Evolutionary conservation across 2,329 filamentous ascomycete genomes (phyloP), one percentile per base, ranked within the genome.

Genomic region (Hypoxylon sp.): DNA sequence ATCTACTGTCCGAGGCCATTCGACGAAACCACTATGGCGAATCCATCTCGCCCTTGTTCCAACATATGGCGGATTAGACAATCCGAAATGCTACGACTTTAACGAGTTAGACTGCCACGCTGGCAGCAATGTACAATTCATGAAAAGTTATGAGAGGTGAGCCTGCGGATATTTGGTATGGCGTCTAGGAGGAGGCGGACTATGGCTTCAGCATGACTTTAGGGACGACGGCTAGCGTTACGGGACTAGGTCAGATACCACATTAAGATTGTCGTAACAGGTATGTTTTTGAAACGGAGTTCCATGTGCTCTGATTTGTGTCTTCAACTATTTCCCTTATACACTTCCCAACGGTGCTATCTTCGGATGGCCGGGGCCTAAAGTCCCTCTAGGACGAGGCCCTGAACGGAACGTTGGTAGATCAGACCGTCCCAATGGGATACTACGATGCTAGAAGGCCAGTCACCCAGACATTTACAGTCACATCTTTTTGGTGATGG

Each of bases 1-100:
- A 90, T 75, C 83, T 99, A 53, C 83, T 99, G 40, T 88, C 93
- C 3, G 96, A 99, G 80, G 93, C 94, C 52, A 98, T 99, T 72
- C 88, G 96, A 73, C 89, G 96, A 74, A 98, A 98, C 77, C 95
- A 99, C 79, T 96, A 98, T 75, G 96, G 96, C 79, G 95, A 97
- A 82, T 90, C 91, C 69, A 91, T 93, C 74, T 87, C 85, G 67
- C 83, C 83, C 32, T 76, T 92, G 65, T 93, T 92, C 78, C 89
- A 91, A 76, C 88, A 90, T 71, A 86, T 87, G 70, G 79, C 80
- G 66, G 84, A 90, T 77, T 87, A 80, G 78, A 68, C 67, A 67
- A 40, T 58, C 65, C 61, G 60, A 58, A 61, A 61, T 65, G 38
- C 65, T 67, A 70, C 62, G 72, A 71, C 59, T 71, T 66, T 66